phyloP scores from a whole-genome alignment of 176 grass and related monocot genomes.

The Avena atlantica region DNA sequence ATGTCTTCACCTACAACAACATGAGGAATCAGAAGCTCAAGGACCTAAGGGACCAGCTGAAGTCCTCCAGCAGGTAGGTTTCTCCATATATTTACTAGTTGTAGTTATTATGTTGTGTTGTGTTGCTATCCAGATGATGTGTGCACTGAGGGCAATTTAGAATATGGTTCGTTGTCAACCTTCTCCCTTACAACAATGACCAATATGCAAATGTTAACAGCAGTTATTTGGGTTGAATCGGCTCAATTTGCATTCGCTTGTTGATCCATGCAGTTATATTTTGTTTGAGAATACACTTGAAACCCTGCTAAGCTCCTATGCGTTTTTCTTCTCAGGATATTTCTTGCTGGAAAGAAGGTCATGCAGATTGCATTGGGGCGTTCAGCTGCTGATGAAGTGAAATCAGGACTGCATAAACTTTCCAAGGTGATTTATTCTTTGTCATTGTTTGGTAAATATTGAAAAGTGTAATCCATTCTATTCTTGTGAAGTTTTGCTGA shows the following conservation, averaged over 20 bases:
- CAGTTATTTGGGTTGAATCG: neutral
- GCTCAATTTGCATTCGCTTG: neutral
- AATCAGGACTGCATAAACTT: slow-evolving; percentile 73
- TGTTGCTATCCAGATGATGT: neutral
- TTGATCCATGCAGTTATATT: neutral
- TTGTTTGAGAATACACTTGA: neutral
- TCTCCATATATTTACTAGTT: neutral
- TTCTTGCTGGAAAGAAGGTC: slow-evolving; percentile 95
- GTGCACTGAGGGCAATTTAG: neutral
- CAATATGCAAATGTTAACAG: neutral
- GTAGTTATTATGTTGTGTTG: neutral
- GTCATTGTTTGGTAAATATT: neutral
- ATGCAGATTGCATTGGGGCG: slow-evolving; percentile 90
- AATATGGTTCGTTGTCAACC: neutral
- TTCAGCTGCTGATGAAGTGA: slow-evolving; percentile 78
- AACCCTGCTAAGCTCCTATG: neutral
- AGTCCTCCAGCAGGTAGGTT: slow-evolving; percentile 71
- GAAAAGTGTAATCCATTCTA: neutral
- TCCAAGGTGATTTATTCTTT: slow-evolving; percentile 61
- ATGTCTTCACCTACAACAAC: slow-evolving; percentile 90
- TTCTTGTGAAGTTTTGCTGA: slow-evolving; percentile 32
- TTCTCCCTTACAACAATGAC: neutral
- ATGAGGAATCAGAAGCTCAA: slow-evolving; percentile 98
- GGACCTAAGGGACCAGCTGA: slow-evolving; percentile 79
- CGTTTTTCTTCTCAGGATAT: slow-evolving; percentile 63